Evolutionary conservation across 2,329 filamentous ascomycete species (phyloP), one percentile per base, ranked within the genome.

Genomic region (Penicillium brasilianum): DNA sequence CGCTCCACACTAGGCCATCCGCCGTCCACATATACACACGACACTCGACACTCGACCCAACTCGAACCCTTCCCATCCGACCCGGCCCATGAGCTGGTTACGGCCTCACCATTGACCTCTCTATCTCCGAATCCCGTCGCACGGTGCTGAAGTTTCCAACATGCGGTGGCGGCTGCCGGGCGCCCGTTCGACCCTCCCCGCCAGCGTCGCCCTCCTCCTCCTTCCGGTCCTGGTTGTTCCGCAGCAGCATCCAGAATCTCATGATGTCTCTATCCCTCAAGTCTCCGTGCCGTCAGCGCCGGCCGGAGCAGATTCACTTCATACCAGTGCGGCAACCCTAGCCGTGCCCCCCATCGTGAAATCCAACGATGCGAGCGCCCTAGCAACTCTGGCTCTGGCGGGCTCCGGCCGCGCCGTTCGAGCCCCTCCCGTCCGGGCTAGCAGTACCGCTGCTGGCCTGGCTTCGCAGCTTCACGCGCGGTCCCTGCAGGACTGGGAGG

Each of bases 401-500:
- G 82, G 79, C 72, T 78, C 81, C 67, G 77, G 82, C 74, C 82
- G 87, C 84, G 87, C 92, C 91, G 93, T 97, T 85, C 87, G 92
- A 97, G 93, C 93, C 92, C 91, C 90, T 87, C 87, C 87, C 87
- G 88, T 87, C 85, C 87, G 87, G 81, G 82, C 83, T 77, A 86
- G 85, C 81, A 85, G 84, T 76, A 79, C 81, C 59, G 82, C 84
- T 77, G 84, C 85, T 77, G 88, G 88, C 72, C 84, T 90, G 79
- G 86, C 90, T 83, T 89, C 91, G 90, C 90, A 89, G 89, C 90
- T 91, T 77, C 85, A 85, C 90, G 94, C 93, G 93, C 93, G 94
- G 88, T 96, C 90, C 85, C 85, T 98, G 87, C 90, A 93, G 87
- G 94, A 97, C 83, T 98, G 94, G 94, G 92, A 97, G 90, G 93